Base-by-base conservation (phyloP, 768 basidiomycete genomes). In the Psilocybe sp. region DNA sequence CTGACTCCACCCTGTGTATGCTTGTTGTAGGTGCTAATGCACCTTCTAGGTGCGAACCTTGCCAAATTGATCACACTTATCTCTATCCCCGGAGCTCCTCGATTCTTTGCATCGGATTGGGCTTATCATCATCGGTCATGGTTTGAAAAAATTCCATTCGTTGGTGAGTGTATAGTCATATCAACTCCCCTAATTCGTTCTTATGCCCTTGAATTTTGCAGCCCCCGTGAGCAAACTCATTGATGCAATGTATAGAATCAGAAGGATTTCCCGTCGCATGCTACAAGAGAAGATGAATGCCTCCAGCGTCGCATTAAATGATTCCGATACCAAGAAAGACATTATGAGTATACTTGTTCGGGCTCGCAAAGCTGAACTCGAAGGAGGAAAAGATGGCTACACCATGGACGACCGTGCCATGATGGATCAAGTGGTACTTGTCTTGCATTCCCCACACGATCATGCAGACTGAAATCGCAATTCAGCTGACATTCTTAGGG, bases 291-390 rank as follows among this genome's bases (percentile, higher is more conserved):
- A 74, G 56, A 67, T 73, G 52, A 56, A 53, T 4, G 76, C 77
- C 15, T 59, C 68, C 12, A 50, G 53, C 32, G 51, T 72, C 10
- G 36, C 57, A 10, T 51, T 59, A 10, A 69, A 68, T 8, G 76
- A 76, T 42, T 65, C 55, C 13, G 64, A 65, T 32, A 64, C 67
- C 10, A 78, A 78, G 58, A 67, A 68, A 40, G 77, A 78, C 62
- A 75, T 80, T 33, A 78, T 78, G 78, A 72, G 67, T 45, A 58
- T 78, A 15, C 63, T 79, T 1, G 71, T 78, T 11, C 68, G 71
- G 19, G 72, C 75, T 9, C 64, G 75, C 16, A 72, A 69, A 50
- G 68, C 66, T 8, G 71, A 71, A 31, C 44, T 65, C 23, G 66
- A 66, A 28, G 60, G 61, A 35, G 68, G 65, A 28, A 68, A 64